Conservation (phyloP, 805 yeast species). For the Nakazawaea wyomingensis region DNA sequence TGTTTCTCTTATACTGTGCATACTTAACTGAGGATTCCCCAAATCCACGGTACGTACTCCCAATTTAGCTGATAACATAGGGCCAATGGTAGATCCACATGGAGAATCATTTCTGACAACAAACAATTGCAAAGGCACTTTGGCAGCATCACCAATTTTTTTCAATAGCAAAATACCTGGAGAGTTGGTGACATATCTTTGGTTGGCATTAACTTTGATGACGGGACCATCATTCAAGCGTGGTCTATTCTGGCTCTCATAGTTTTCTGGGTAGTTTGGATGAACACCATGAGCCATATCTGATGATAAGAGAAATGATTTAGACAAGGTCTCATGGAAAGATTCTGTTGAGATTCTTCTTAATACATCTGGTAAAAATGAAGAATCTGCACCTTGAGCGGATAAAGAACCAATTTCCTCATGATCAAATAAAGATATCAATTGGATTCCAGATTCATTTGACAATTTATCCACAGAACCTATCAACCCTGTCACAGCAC, state of each 20-base stretch:
- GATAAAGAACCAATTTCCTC: slow-evolving; percentile 93
- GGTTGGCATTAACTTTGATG: slow-evolving; percentile 89
- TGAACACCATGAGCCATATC: slow-evolving; percentile 98
- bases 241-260: slow-evolving; percentile 79
- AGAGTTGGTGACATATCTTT: slow-evolving; percentile 90
- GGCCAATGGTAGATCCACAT: slow-evolving; percentile 97
- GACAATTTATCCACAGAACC: slow-evolving; percentile 36
- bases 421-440: slow-evolving; percentile 87
- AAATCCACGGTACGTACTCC: slow-evolving; percentile 86
- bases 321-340: slow-evolving; percentile 55
- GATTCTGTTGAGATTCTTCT: slow-evolving; percentile 55
- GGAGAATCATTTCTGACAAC: slow-evolving; percentile 93
- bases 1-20: slow-evolving; percentile 93
- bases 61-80: slow-evolving; percentile 79
- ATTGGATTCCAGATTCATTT: slow-evolving; percentile 53
- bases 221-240: slow-evolving; percentile 86
- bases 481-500: slow-evolving; percentile 69
- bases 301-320: slow-evolving; percentile 84
- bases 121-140: slow-evolving; percentile 84
- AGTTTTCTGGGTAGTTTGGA: slow-evolving; percentile 77
- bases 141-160: slow-evolving; percentile 57
- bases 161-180: slow-evolving; percentile 80
- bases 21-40: slow-evolving; percentile 87
- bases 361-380: slow-evolving; percentile 76
- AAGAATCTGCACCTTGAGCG: slow-evolving; percentile 96